These are phyloP conservation scores for Geotrichum australiense DNA, from an alignment of 1,139 yeast genomes.

Conservation along the genomic window DNA sequence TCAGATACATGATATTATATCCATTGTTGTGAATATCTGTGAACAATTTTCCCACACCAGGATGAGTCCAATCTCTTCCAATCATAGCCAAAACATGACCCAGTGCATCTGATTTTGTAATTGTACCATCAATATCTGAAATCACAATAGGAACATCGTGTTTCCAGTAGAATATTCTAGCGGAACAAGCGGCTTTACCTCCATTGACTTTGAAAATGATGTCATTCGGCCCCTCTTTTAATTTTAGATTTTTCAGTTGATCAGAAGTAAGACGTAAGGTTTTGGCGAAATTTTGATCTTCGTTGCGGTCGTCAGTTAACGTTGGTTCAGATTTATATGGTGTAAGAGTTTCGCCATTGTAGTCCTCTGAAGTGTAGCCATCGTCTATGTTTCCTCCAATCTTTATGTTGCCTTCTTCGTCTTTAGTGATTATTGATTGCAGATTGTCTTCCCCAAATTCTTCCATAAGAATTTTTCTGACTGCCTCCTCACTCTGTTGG, in stretches of 20 bases:
- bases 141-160: constrained; percentile 83
- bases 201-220: constrained; percentile 72
- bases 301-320: constrained; percentile 1
- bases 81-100: constrained; percentile 93
- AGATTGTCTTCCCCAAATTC: constrained; percentile 51
- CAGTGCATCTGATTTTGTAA: constrained; percentile 93
- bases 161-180: constrained; percentile 80
- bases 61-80: constrained; percentile 98
- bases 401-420: constrained; percentile 65
- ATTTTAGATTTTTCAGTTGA: constrained; percentile 65
- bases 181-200: constrained; percentile 68
- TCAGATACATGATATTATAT: constrained; percentile 84
- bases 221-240: constrained; percentile 74
- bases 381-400: constrained; percentile 41
- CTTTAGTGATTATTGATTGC: constrained; percentile 48
- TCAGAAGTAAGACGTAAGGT: constrained; percentile 89
- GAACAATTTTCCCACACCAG: constrained; percentile 88
- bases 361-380: constrained; percentile 17
- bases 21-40: constrained; percentile 82
- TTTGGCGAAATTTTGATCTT: constrained; percentile 50
- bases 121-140: constrained; percentile 97
- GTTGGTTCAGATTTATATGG: constrained; percentile 11
- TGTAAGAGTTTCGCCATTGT: constrained; percentile 2
- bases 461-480: constrained; percentile 65
- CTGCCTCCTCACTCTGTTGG: constrained; percentile 44